These are phyloP conservation scores for Polytrichum formosum DNA, from an alignment of 225 moss, liverwort and hornwort species.

Conservation along the genomic window DNA sequence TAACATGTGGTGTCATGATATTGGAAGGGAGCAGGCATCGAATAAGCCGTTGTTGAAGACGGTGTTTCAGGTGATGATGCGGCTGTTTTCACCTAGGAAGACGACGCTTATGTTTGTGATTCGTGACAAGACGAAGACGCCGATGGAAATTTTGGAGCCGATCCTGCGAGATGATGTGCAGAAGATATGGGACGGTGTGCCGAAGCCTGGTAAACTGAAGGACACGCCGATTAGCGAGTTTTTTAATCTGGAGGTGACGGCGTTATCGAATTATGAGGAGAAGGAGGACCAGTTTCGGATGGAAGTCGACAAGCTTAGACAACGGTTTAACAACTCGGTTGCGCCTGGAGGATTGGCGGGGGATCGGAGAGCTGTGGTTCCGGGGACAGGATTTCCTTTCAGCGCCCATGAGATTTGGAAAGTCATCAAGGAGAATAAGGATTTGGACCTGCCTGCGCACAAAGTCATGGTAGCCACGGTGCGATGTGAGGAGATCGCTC, in stretches of 20 bases:
- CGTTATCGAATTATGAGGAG: constrained; percentile 85
- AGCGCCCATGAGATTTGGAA: constrained; percentile 84
- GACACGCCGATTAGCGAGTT: constrained; percentile 68
- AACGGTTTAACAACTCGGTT: constrained; percentile 72
- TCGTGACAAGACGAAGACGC: constrained; percentile 90
- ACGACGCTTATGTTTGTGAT: constrained; percentile 90
- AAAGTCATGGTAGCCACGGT: constrained; percentile 99
- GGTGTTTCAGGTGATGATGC: constrained; percentile 97
- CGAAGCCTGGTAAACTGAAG: constrained; percentile 61
- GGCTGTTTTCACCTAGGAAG: constrained; percentile 82
- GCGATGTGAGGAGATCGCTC: constrained; percentile 91
- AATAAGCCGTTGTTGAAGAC: constrained; percentile 89
- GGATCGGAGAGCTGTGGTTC: constrained; percentile 88
- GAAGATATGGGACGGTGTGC: constrained; percentile 91
- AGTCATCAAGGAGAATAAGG: constrained; percentile 87
- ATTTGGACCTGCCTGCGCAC: constrained; percentile 93
- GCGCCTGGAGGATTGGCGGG: constrained; percentile 86
- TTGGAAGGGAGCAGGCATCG: constrained; percentile 92
- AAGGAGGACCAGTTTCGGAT: constrained; percentile 75
- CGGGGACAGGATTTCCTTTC: constrained; percentile 86
- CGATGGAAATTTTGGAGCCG: constrained; percentile 78
- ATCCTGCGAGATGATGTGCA: constrained; percentile 70
- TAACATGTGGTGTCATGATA: constrained; percentile 99
- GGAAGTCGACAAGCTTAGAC: constrained; percentile 58
- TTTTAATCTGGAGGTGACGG: constrained; percentile 77